phyloP scores from a whole-genome alignment of 768 basidiomycete genomes.

The Pilatotrama ljubarskyi region DNA sequence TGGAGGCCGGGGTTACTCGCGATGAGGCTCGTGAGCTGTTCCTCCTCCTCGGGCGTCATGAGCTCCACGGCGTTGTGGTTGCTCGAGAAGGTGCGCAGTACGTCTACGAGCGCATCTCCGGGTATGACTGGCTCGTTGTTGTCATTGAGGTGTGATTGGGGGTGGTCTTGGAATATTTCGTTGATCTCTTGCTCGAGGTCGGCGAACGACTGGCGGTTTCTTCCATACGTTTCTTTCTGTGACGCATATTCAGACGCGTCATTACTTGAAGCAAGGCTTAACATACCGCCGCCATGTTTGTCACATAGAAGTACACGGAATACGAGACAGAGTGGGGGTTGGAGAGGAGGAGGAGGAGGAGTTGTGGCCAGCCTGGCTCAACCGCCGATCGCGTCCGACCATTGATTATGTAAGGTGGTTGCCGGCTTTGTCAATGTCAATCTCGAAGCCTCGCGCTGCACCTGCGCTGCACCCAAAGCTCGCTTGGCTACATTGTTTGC shows the following conservation, averaged over 20 bases:
- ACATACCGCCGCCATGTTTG: conserved; percentile 17
- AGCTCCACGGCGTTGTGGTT: conserved; percentile 61
- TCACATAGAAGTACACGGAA: conserved; percentile 20
- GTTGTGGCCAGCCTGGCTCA: background rate
- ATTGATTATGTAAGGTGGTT: conserved; percentile 8
- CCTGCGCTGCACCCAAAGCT: background rate
- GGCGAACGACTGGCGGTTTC: conserved; percentile 68
- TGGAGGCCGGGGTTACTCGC: conserved; percentile 60
- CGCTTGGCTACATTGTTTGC: background rate
- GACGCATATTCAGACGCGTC: conserved; percentile 11
- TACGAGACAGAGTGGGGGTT: conserved; percentile 10
- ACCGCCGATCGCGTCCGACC: conserved; percentile 14
- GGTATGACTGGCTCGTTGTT: conserved; percentile 66
- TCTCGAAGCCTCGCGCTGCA: background rate
- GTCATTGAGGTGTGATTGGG: conserved; percentile 56
- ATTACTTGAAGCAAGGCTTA: too few species aligned
- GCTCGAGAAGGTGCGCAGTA: conserved; percentile 64
- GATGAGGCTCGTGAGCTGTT: conserved; percentile 57
- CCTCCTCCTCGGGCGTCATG: conserved; percentile 63
- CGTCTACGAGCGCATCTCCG: conserved; percentile 67
- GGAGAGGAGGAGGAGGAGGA: background rate
- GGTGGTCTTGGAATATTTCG: conserved; percentile 67
- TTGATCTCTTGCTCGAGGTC: conserved; percentile 71
- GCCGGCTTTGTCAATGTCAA: conserved; percentile 8
- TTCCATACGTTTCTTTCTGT: conserved; percentile 39